These are phyloP conservation scores for Pyrenochaeta sp. DNA, from an alignment of 2,329 filamentous ascomycete genomes.

Conservation along the genomic window DNA sequence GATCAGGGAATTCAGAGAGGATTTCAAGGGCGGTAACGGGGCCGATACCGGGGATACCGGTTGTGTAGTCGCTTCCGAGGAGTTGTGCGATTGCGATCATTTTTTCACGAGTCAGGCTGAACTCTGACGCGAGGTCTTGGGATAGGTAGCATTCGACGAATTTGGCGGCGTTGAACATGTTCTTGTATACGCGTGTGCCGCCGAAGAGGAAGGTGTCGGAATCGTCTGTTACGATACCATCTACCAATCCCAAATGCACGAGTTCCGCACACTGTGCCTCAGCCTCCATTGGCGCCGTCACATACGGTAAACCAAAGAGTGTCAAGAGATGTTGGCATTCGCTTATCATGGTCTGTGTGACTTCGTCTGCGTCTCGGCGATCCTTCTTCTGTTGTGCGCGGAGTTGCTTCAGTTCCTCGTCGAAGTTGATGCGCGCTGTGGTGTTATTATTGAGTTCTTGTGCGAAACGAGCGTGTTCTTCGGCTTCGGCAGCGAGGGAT, in stretches of 20 bases:
- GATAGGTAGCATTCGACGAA: constrained; percentile 95
- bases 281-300: constrained; percentile 98
- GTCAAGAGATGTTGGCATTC: constrained; percentile 92
- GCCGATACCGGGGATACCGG: constrained; percentile 88
- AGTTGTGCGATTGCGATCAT: constrained; percentile 91
- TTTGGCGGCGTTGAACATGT: constrained; percentile 99
- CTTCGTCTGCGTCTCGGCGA: constrained; percentile 92
- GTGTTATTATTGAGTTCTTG: constrained; percentile 83
- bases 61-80: constrained; percentile 92
- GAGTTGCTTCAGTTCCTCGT: constrained; percentile 84
- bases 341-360: constrained; percentile 93
- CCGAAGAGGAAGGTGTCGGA: constrained; percentile 97
- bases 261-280: constrained; percentile 97
- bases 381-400: constrained; percentile 97
- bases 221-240: constrained; percentile 97
- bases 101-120: constrained; percentile 84
- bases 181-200: constrained; percentile 96
- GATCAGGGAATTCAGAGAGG: constrained; percentile 82
- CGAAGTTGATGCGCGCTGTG: constrained; percentile 76
- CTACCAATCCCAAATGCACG: constrained; percentile 84
- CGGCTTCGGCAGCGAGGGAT: constrained; percentile 86
- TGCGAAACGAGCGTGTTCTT: constrained; percentile 93
- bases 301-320: constrained; percentile 93
- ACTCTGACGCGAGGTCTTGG: constrained; percentile 84
- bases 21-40: constrained; percentile 96